These are phyloP conservation scores for Leccinum griseonigrum DNA, from an alignment of 1,284 basidiomycete species.

Conservation along the genomic window DNA sequence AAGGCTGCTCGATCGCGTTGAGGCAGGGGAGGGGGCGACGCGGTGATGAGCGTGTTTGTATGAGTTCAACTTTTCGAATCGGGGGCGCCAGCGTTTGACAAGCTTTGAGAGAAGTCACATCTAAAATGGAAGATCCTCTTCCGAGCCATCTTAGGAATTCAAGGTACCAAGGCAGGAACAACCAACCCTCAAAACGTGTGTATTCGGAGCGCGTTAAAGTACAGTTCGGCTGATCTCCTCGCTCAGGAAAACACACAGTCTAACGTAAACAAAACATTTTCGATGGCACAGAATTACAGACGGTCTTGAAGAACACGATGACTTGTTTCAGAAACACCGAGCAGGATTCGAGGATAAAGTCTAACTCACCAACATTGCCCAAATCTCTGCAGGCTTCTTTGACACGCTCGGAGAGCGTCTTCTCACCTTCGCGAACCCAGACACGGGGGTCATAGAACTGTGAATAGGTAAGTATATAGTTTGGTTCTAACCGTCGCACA, in stretches of 20 bases:
- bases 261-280: conserved; percentile 25
- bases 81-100: neutral
- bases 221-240: conserved; percentile 6
- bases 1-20: neutral
- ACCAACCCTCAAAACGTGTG: neutral
- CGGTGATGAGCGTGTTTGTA: neutral
- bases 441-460: conserved; percentile 93
- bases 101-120: conserved; percentile 1
- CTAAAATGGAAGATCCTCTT: conserved; percentile 7
- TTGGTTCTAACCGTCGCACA: conserved; percentile 2
- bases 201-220: neutral
- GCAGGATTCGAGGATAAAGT: neutral
- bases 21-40: neutral
- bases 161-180: neutral
- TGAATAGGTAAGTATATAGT: neutral
- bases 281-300: conserved; percentile 15
- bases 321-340: neutral
- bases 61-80: neutral
- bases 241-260: conserved; percentile 7
- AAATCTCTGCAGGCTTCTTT: conserved; percentile 92
- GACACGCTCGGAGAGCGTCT: conserved; percentile 87
- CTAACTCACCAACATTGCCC: conserved; percentile 62
- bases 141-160: neutral
- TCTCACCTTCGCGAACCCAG: conserved; percentile 98
- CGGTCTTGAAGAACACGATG: conserved; percentile 18